phyloP scores from a whole-genome alignment of 2,329 filamentous ascomycete genomes.

The Fusarium citri region DNA sequence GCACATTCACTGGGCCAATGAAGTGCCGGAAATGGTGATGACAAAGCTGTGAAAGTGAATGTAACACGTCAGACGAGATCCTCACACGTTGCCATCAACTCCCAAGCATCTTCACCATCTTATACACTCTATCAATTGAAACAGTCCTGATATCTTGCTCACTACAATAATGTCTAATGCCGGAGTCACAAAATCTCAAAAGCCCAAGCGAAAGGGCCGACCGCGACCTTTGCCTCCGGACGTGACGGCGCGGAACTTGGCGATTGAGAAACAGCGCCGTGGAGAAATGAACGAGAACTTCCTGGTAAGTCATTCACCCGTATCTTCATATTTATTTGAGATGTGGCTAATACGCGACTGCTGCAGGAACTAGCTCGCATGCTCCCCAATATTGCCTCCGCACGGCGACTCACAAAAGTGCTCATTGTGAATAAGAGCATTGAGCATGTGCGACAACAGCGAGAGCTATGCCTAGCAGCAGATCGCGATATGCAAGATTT shows the following conservation, averaged over 20 bases:
- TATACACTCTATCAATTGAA: fast-evolving
- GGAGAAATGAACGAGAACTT: slow-evolving; percentile 24
- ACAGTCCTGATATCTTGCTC: fast-evolving
- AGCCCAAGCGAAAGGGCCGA: slow-evolving; percentile 14
- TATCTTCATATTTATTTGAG: too few species aligned
- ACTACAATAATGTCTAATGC: not conserved
- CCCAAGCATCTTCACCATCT: not conserved
- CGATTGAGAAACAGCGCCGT: slow-evolving; percentile 25
- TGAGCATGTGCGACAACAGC: slow-evolving; percentile 16
- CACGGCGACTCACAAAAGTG: slow-evolving; percentile 21
- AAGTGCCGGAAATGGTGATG: not conserved
- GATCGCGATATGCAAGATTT: slow-evolving; percentile 10
- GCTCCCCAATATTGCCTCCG: slow-evolving; percentile 2
- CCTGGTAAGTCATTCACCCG: not conserved
- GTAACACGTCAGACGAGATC: not conserved
- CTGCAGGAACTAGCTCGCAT: slow-evolving; percentile 17
- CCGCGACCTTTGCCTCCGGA: slow-evolving; percentile 15
- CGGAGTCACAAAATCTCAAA: not conserved
- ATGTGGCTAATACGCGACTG: not conserved
- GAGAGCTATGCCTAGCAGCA: not conserved
- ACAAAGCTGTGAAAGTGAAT: not conserved
- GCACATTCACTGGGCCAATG: not conserved
- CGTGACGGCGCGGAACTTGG: slow-evolving; percentile 19
- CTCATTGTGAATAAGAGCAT: slow-evolving; percentile 24
- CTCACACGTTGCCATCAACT: not conserved